phyloP scores from a whole-genome alignment of 176 grass and related monocot species.

The sorghum (Sorghum bicolor) region Sorghum_bicolor_NCBIv3 NC_012873.2:60937501-60938000 shows the following conservation, averaged over 20 bases:
- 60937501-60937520: conserved; percentile 93
- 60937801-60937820: background rate
- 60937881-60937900: background rate
- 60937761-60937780: background rate
- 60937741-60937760: background rate
- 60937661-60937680: conserved; percentile 64
- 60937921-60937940: background rate
- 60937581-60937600: conserved; percentile 52
- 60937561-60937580: conserved; percentile 66
- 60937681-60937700: conserved; percentile 85
- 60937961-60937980: background rate
- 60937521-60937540: conserved; percentile 89
- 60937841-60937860: background rate
- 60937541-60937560: conserved; percentile 92
- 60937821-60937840: background rate
- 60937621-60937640: conserved; percentile 73
- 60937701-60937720: conserved; percentile 72
- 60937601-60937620: conserved; percentile 78
- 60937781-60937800: background rate
- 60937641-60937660: conserved; percentile 73
- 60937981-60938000: background rate
- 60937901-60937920: background rate
- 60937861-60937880: conserved; percentile 4
- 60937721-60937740: background rate
- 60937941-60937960: background rate